These are phyloP conservation scores for Colletotrichum orbiculare DNA, from an alignment of 2,329 filamentous ascomycete species.

Conservation along the genomic window DNA sequence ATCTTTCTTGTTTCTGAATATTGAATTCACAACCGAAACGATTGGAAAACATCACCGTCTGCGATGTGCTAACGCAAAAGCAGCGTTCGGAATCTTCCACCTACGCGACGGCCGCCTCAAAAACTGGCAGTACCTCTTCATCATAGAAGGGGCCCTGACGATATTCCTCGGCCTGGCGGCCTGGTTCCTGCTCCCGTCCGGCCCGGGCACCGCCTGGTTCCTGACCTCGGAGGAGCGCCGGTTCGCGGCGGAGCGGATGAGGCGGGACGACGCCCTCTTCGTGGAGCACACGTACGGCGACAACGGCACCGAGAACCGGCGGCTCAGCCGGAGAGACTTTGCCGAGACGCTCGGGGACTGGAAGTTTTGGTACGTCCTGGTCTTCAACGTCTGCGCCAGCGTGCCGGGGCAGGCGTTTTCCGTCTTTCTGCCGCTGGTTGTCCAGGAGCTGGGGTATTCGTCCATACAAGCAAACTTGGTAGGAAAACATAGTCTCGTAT, in stretches of 20 bases:
- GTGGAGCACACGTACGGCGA: constrained; percentile 43
- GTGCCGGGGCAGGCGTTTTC: constrained; percentile 46
- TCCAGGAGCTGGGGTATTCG: constrained; percentile 45
- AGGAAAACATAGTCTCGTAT: constrained; percentile 3
- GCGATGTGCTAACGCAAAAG: constrained; percentile 7
- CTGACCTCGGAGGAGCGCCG: constrained; percentile 49
- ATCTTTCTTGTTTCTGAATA: background rate
- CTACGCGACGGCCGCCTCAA: constrained; percentile 46
- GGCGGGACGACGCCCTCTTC: constrained; percentile 46
- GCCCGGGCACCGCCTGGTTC: constrained; percentile 52
- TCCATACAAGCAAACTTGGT: constrained; percentile 43
- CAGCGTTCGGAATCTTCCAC: constrained; percentile 53
- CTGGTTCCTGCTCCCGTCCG: constrained; percentile 51
- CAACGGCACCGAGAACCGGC: constrained; percentile 36
- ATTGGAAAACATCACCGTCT: no score
- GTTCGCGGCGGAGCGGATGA: constrained; percentile 48
- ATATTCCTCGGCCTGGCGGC: constrained; percentile 50
- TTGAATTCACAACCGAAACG: no score
- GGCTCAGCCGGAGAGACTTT: constrained; percentile 44
- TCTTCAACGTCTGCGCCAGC: constrained; percentile 47
- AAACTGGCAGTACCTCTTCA: constrained; percentile 57
- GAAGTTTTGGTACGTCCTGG: constrained; percentile 49
- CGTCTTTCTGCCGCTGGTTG: constrained; percentile 48
- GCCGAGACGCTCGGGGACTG: constrained; percentile 48
- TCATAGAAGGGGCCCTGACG: constrained; percentile 56